Base-by-base conservation (phyloP, 2,329 filamentous ascomycete genomes). In the Penicillium sp. region DNA sequence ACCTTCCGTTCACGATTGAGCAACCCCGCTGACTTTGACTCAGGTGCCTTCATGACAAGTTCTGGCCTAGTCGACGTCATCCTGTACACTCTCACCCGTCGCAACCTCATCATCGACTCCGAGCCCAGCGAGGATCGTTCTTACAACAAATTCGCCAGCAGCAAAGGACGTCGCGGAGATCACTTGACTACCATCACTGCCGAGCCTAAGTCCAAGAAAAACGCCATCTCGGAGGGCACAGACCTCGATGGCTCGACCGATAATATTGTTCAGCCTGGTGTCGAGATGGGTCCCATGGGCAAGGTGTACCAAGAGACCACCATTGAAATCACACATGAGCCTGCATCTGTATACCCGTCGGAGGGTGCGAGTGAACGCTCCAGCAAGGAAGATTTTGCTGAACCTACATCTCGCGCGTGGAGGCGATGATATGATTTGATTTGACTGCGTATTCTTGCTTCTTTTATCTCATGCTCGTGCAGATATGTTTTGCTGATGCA, bases 51-150 rank as follows among this genome's bases (percentile, higher is more conserved):
- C 63, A 83, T 86, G 56, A 82, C 82, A 3, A 82, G 79, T 31
- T 86, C 83, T 56, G 84, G 84, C 19, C 80, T 84, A 72, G 79
- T 86, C 21, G 84, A 87, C 65, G 82, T 83, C 13, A 66, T 84
- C 2, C 76, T 87, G 3, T 87, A 86, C 72, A 82, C 82, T 0
- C 70, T 84, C 5, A 86, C 84, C 0, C 79, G 84, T 14, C 79
- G 79, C 54, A 81, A 82, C 47, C 77, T 86, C 60, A 77, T 86
- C 37, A 74, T 81, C 63, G 79, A 80, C 57, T 78, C 81, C 50
- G 79, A 81, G 56, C 75, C 73, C 16, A 74, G 72, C 71, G 14
- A 74, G 64, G 64, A 72, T 58, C 62, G 66, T 64, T 70, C 68
- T 44, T 74, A 74, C 61, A 66, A 71, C 59, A 68, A 65, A 24